Conservation (phyloP, 306 rosid genomes). For the Cicer pinnatifidum region DNA sequence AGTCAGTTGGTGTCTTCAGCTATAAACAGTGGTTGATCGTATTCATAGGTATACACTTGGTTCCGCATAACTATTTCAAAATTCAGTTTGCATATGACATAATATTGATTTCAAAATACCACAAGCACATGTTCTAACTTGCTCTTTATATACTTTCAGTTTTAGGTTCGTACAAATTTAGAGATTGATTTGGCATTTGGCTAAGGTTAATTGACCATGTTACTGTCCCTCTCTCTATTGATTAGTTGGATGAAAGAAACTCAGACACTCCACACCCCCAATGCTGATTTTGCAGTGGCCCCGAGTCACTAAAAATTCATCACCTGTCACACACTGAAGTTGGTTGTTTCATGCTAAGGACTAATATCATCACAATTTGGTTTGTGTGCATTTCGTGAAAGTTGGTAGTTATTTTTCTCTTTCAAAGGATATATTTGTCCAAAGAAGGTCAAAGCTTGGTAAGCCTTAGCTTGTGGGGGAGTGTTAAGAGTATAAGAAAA, state of each 20-base stretch:
- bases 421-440: not conserved
- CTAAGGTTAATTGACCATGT: not conserved
- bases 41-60: not conserved
- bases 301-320: not conserved
- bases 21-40: not conserved
- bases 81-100: constrained; percentile 14
- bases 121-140: not conserved
- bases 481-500: not conserved
- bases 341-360: not conserved
- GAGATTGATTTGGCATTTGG: not conserved
- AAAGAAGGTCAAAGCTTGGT: not conserved
- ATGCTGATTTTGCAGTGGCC: not conserved
- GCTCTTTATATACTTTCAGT: not conserved
- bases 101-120: not conserved
- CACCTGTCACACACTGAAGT: not conserved
- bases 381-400: not conserved
- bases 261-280: not conserved
- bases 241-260: not conserved
- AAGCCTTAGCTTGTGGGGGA: not conserved
- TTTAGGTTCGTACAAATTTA: not conserved
- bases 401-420: not conserved
- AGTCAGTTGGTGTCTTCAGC: constrained; percentile 1
- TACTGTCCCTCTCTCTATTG: not conserved
- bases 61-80: not conserved
- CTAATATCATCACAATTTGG: not conserved